These are phyloP conservation scores for Oenanthe javanica DNA, from an alignment of 140 eudicot genomes.

Conservation along the genomic window DNA sequence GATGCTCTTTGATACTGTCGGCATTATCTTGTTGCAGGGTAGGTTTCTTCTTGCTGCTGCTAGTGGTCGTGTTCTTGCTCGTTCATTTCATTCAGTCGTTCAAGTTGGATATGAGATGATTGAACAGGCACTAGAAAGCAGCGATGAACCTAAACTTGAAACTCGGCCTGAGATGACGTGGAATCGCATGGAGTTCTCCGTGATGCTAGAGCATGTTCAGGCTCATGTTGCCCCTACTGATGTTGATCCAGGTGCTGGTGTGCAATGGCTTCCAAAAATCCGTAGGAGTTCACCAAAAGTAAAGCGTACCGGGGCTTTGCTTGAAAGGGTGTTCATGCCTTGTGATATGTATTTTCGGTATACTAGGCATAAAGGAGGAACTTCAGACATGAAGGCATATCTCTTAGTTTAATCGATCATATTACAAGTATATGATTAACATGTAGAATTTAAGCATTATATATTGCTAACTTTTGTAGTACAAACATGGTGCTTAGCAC, in stretches of 20 bases:
- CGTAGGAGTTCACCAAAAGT: constrained; percentile 87
- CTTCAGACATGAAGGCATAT: constrained; percentile 70
- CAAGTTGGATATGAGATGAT: constrained; percentile 81
- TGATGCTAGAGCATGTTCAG: constrained; percentile 94
- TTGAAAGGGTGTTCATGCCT: constrained; percentile 96
- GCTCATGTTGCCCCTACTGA: constrained; percentile 99
- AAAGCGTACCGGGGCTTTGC: constrained; percentile 96
- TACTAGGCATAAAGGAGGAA: constrained; percentile 92
- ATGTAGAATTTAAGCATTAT: not conserved
- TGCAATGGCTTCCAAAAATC: constrained; percentile 96
- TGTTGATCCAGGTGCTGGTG: constrained; percentile 99
- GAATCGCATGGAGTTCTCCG: constrained; percentile 92
- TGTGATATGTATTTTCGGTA: constrained; percentile 97
- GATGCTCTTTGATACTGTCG: not conserved
- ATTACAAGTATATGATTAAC: not conserved
- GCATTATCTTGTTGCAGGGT: constrained; percentile 55
- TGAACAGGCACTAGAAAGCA: constrained; percentile 73
- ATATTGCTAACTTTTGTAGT: not conserved
- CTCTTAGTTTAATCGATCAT: not conserved
- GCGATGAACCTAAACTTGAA: constrained; percentile 48
- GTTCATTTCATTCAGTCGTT: constrained; percentile 86
- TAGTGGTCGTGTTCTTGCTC: constrained; percentile 94
- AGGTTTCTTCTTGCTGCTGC: constrained; percentile 98
- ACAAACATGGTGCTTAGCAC: not conserved
- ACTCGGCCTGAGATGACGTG: constrained; percentile 77